A percentile compares a stretch with the other conserved stretches of the same genome.
Conservation (phyloP, 2,329 filamentous ascomycete genomes). For the Aspergillus sojae region DNA sequence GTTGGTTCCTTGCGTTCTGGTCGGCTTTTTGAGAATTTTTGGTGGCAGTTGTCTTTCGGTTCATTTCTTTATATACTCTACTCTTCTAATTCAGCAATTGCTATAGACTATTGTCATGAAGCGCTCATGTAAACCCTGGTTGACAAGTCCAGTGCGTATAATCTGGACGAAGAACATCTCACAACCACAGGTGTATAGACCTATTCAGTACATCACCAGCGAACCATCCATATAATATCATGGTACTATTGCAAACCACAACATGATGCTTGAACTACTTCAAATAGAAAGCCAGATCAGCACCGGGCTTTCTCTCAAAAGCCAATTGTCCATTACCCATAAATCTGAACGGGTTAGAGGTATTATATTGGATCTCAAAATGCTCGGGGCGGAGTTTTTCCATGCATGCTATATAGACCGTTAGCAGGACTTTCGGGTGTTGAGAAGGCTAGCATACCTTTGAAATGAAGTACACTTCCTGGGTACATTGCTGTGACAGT, state of each 20-base stretch:
- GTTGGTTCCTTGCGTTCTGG: neutral
- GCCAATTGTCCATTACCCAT: constrained; percentile 19
- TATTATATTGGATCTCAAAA: constrained; percentile 21
- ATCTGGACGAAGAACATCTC: neutral
- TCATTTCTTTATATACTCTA: neutral
- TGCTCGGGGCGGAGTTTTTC: constrained; percentile 20
- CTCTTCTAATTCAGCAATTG: neutral
- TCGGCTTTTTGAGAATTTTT: neutral
- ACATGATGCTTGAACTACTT: neutral
- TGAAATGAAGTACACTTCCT: constrained; percentile 28
- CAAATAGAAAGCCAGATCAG: constrained; percentile 18
- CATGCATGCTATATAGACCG: neutral
- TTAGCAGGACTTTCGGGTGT: too few relatives aligned
- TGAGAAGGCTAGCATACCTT: constrained; percentile 10
- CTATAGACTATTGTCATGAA: neutral
- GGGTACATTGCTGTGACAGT: constrained; percentile 29
- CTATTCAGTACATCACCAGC: neutral
- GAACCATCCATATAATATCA: neutral
- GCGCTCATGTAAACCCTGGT: too few relatives aligned
- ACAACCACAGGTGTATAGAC: neutral
- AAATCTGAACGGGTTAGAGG: constrained; percentile 16
- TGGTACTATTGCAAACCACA: neutral
- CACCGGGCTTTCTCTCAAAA: constrained; percentile 12
- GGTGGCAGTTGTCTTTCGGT: neutral
- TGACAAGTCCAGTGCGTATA: neutral